Evolutionary conservation across 169 alveolate genomes (phyloP), one percentile per base, ranked within the genome.

Genomic region (Plasmodium billcollinsi): DNA sequence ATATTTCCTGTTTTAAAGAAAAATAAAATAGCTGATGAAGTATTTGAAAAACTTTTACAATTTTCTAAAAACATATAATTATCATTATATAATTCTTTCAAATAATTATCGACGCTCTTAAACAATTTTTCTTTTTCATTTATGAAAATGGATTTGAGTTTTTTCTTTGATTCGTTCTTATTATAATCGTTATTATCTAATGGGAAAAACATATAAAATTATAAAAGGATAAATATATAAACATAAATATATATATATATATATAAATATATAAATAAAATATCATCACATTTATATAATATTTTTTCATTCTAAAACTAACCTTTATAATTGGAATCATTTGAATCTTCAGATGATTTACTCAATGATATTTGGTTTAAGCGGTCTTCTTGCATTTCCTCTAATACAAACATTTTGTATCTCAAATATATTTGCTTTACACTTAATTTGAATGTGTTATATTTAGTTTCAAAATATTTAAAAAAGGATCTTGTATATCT

Each of bases 1-100:
- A 86, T 71, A 72, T 61, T 71, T 29, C 92, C 92, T 9, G 92
- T 86, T 39, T 86, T 86, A 26, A 86, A 86, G 49, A 86, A 73
- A 62, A 24, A 86, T 86, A 24, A 21, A 26, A 86, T 59, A 14
- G 88, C 29, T 18, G 47, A n/a, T 39, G 65, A 15, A 15, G 63
- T 24, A 14, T 29, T 20, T 49, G 39, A 2, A 52, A 86, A 86
- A 8, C 54, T 1, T 52, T 47, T 72, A 2, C 43, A 3, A 6
- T 43, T 24, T 18, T 72, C 76, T 43, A 73, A 7, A 39, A 86
- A 72, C 43, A 73, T 12, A 5, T n/a, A 20, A 67, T 71, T 26
- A 45, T 86, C 88, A 45, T 73, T 67, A 66, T 43, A 86, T n/a
- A 86, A 21, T 45, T 70, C 86, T 54, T 45, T 63, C 7, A 86